Conservation (phyloP, 768 basidiomycete genomes). For the Boletales sp. region DNA sequence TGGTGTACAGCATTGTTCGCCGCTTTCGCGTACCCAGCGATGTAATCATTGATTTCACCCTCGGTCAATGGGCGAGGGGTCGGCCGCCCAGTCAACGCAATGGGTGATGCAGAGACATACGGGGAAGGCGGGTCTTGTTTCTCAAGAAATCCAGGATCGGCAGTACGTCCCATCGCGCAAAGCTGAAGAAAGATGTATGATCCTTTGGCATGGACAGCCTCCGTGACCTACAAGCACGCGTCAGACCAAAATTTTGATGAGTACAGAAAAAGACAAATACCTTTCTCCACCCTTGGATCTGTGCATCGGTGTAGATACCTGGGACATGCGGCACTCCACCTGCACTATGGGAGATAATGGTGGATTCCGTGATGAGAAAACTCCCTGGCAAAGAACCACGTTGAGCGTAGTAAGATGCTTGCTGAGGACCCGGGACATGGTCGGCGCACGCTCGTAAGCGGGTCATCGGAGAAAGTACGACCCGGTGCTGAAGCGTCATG, state of each 20-base stretch:
- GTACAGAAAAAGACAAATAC: neutral
- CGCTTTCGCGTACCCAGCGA: slow-evolving; percentile 27
- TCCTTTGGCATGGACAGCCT: slow-evolving; percentile 51
- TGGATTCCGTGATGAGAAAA: slow-evolving; percentile 55
- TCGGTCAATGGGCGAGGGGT: slow-evolving; percentile 18
- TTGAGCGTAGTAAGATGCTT: slow-evolving; percentile 47
- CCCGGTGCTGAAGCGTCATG: slow-evolving; percentile 42
- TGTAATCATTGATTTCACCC: slow-evolving; percentile 32
- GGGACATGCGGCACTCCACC: neutral
- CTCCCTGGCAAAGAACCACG: slow-evolving; percentile 47
- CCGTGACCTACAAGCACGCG: slow-evolving; percentile 14
- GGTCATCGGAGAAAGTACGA: slow-evolving; percentile 54
- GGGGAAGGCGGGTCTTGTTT: slow-evolving; percentile 33
- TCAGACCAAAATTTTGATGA: too few relatives aligned
- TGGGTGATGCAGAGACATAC: slow-evolving; percentile 33
- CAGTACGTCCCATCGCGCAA: slow-evolving; percentile 55
- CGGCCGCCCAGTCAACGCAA: slow-evolving; percentile 17
- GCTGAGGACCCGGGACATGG: slow-evolving; percentile 37
- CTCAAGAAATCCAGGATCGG: slow-evolving; percentile 31
- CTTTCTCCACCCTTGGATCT: neutral
- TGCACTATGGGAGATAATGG: slow-evolving; percentile 37
- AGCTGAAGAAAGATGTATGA: slow-evolving; percentile 44
- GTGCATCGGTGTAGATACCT: neutral
- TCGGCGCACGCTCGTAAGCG: slow-evolving; percentile 35
- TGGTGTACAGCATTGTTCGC: slow-evolving; percentile 33